Evolutionary conservation across 306 rosid genomes (phyloP).

Genomic region (Datisca glomerata): DNA sequence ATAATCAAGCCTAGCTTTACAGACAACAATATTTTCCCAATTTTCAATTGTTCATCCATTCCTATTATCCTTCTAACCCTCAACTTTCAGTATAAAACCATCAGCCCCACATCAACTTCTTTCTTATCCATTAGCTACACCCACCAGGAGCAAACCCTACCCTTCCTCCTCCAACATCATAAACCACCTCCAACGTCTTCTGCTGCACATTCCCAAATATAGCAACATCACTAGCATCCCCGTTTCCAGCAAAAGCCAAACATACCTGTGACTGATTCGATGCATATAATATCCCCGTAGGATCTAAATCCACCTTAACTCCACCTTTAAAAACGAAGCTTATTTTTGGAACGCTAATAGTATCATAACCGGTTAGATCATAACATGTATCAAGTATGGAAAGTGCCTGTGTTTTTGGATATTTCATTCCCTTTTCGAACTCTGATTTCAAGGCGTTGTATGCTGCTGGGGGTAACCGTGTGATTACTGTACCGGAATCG

Average conservation of each 20-base stretch:
- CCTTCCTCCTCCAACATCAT: conserved; percentile 44
- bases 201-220: conserved; percentile 76
- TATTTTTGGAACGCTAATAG: conserved; percentile 25
- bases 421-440: conserved; percentile 33
- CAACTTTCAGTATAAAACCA: too few relatives aligned
- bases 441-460: conserved; percentile 23
- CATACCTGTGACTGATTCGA: conserved; percentile 27
- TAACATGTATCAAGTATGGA: conserved; percentile 63
- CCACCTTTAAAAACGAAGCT: conserved; percentile 25
- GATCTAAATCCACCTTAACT: conserved; percentile 17
- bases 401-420: conserved; percentile 11
- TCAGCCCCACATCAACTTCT: neutral
- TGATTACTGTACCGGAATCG: conserved; percentile 71
- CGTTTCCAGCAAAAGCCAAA: conserved; percentile 47
- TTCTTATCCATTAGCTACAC: conserved; percentile 15
- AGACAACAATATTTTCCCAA: too few relatives aligned
- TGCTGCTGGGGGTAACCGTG: conserved; percentile 48
- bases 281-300: conserved; percentile 18
- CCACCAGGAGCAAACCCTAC: conserved; percentile 46
- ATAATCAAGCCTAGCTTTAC: too few relatives aligned
- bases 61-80: neutral
- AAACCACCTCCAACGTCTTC: conserved; percentile 39
- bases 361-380: conserved; percentile 16
- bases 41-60: neutral
- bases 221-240: conserved; percentile 19